Conservation (phyloP, 257 asterid species). For the Primulina tabacum region DNA sequence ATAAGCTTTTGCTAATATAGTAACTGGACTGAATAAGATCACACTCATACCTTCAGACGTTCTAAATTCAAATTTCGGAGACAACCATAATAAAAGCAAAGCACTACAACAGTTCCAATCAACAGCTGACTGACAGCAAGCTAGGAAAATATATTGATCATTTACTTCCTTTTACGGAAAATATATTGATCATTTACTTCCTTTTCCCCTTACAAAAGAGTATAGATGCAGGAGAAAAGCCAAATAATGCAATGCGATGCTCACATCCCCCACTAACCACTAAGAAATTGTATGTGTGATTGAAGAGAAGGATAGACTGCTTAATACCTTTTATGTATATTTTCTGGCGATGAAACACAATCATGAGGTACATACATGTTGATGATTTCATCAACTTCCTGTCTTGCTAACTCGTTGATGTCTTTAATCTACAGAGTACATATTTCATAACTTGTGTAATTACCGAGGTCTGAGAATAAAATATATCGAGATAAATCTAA, state of each 20-base stretch:
- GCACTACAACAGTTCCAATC: too few species aligned
- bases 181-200: not conserved
- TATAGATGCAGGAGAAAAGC: too few species aligned
- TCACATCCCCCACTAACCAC: not conserved
- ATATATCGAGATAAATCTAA: constrained; percentile 1
- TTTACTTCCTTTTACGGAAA: not conserved
- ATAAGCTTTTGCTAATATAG: too few species aligned
- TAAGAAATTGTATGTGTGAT: not conserved
- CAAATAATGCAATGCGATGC: not conserved
- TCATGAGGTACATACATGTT: constrained; percentile 54
- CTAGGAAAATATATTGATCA: not conserved
- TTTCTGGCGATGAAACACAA: constrained; percentile 61
- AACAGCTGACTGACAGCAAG: constrained; percentile 5
- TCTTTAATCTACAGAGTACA: constrained; percentile 64
- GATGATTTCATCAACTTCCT: constrained; percentile 91
- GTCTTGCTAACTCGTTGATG: constrained; percentile 91
- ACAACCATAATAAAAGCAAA: too few species aligned
- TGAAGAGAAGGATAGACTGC: constrained; percentile 5
- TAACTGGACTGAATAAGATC: too few species aligned
- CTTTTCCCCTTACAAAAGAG: not conserved
- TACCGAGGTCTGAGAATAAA: too few species aligned
- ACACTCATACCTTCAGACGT: too few species aligned
- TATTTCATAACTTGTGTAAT: not conserved
- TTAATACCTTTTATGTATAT: constrained; percentile 69
- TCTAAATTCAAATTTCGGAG: too few species aligned